phyloP scores from a whole-genome alignment of 129 eudicot species.

The Apium graveolens region DNA sequence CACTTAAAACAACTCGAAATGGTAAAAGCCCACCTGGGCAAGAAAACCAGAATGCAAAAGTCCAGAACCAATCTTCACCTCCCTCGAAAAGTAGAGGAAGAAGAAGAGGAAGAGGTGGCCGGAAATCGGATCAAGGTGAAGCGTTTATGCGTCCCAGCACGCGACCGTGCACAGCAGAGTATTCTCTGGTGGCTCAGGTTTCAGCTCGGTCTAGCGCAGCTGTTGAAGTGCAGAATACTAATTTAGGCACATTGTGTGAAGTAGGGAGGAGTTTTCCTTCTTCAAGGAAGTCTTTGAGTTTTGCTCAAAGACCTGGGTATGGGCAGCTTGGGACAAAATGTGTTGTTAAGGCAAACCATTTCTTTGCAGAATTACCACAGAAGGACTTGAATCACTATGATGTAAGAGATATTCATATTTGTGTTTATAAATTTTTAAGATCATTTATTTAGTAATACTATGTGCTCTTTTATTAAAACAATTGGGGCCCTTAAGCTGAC shows the following conservation, averaged over 20 bases:
- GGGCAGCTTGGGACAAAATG: conserved; percentile 75
- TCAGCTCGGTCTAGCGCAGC: not conserved
- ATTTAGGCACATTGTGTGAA: conserved; percentile 25
- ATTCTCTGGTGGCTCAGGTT: conserved; percentile 17
- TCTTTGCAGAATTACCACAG: conserved; percentile 74
- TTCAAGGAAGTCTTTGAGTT: conserved; percentile 64
- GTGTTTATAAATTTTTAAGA: conserved; percentile 1
- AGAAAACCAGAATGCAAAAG: conserved; percentile 31
- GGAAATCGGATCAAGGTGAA: conserved; percentile 47
- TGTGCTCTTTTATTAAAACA: conserved; percentile 8
- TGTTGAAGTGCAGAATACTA: conserved; percentile 9
- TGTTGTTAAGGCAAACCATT: conserved; percentile 90
- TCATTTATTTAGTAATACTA: conserved; percentile 4
- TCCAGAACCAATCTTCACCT: conserved; percentile 35
- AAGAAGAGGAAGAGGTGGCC: conserved; percentile 48
- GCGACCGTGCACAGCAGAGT: conserved; percentile 43
- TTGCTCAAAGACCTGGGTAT: conserved; percentile 71
- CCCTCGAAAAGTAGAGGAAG: conserved; percentile 42
- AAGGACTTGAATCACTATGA: conserved; percentile 83
- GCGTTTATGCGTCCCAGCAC: conserved; percentile 41
- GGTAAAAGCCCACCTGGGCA: conserved; percentile 39
- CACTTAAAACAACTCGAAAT: conserved; percentile 30
- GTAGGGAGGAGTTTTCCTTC: conserved; percentile 36
- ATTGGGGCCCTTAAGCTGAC: conserved; percentile 37
- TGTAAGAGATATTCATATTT: conserved; percentile 37